A percentile compares a stretch with the other conserved stretches of the same genome.
Evolutionary conservation across 2,329 filamentous ascomycete genomes (phyloP).

Genomic region (Diplodia intermedia): DNA sequence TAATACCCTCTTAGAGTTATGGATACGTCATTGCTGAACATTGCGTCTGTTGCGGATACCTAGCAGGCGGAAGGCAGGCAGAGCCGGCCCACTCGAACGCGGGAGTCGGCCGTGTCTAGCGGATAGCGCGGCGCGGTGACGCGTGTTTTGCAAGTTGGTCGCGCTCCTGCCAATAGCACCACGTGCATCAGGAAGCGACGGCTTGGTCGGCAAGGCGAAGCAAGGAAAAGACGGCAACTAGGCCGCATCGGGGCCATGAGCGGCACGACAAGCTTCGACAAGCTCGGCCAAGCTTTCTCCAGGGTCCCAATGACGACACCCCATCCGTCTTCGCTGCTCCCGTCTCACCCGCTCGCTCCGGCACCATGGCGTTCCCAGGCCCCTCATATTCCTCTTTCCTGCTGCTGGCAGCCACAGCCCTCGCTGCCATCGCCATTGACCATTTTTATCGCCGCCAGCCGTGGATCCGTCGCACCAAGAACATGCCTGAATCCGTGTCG

Average conservation of each 20-base stretch:
- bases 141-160: background rate
- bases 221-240: background rate
- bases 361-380: conserved; percentile 9
- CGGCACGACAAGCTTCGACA: conserved; percentile 21
- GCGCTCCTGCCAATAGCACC: background rate
- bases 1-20: background rate
- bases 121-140: background rate
- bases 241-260: background rate
- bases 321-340: background rate
- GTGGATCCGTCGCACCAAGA: conserved; percentile 20
- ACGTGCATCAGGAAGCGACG: background rate
- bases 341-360: background rate
- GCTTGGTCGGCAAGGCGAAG: background rate
- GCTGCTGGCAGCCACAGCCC: conserved; percentile 2
- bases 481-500: conserved; percentile 37
- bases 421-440: conserved; percentile 9
- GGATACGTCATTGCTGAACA: background rate
- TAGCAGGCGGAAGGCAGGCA: background rate
- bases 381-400: background rate
- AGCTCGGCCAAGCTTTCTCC: conserved; percentile 23
- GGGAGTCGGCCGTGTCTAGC: background rate
- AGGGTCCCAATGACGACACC: conserved; percentile 1
- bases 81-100: background rate
- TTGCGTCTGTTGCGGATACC: background rate
- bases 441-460: conserved; percentile 31